A percentile compares a stretch with the other conserved stretches of the same genome.
These are phyloP conservation scores for Pythium monospermum DNA, from an alignment of 352 stramenopile species.

Conservation along the genomic window DNA sequence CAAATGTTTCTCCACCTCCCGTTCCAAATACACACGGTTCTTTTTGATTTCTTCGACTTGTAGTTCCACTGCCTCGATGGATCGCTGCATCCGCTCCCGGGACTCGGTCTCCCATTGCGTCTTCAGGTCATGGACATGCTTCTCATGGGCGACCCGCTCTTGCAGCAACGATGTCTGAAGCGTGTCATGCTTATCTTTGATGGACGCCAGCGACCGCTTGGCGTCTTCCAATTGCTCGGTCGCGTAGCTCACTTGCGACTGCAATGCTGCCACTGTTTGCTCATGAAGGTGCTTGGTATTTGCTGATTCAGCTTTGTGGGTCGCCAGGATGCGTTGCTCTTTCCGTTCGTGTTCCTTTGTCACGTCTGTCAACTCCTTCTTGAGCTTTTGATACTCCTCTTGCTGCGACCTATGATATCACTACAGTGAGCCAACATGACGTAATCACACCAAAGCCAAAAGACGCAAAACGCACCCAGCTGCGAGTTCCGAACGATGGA, in stretches of 20 bases:
- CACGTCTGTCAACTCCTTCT: constrained; percentile 47
- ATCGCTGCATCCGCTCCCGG: constrained; percentile 51
- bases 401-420: constrained; percentile 27
- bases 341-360: constrained; percentile 40
- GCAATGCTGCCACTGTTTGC: constrained; percentile 27
- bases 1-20: constrained; percentile 58
- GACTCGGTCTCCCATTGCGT: constrained; percentile 46
- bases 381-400: constrained; percentile 47
- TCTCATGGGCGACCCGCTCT: constrained; percentile 50
- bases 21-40: constrained; percentile 45
- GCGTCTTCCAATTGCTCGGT: constrained; percentile 34
- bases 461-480: constrained; percentile 35
- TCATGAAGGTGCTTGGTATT: constrained; percentile 37
- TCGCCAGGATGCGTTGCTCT: constrained; percentile 28
- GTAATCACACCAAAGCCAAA: no score
- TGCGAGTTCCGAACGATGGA: constrained; percentile 38
- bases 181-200: constrained; percentile 42
- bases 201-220: constrained; percentile 19
- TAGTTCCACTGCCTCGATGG: constrained; percentile 43
- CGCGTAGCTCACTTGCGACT: constrained; percentile 40
- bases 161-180: constrained; percentile 46
- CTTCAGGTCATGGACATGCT: constrained; percentile 42
- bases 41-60: constrained; percentile 69
- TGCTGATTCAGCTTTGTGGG: constrained; percentile 33
- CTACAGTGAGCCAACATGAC: neutral